A percentile compares a stretch with the other conserved stretches of the same genome.
phyloP scores from a whole-genome alignment of 2,329 filamentous ascomycete genomes.

The Talaromyces sp. region DNA sequence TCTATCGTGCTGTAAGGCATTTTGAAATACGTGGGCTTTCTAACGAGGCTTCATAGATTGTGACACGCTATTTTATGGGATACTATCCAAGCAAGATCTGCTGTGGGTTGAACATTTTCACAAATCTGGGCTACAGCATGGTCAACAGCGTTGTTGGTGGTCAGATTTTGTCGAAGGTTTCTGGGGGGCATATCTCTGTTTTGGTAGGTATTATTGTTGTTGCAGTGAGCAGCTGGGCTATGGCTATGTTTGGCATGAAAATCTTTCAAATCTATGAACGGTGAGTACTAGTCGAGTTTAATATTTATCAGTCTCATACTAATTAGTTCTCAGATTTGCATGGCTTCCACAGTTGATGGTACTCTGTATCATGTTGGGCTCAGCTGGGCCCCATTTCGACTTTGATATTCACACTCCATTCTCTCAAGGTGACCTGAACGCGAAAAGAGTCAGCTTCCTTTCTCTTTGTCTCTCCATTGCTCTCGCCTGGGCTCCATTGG shows the following conservation, averaged over 20 bases:
- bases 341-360: slow-evolving; percentile 48
- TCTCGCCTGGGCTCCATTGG: slow-evolving; percentile 39
- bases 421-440: slow-evolving; percentile 31
- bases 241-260: slow-evolving; percentile 46
- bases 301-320: not conserved
- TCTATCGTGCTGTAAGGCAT: not conserved
- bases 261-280: slow-evolving; percentile 49
- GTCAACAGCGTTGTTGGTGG: slow-evolving; percentile 48
- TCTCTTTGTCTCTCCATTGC: slow-evolving; percentile 40
- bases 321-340: slow-evolving; percentile 28
- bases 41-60: slow-evolving; percentile 33
- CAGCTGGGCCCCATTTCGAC: slow-evolving; percentile 42
- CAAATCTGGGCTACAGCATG: slow-evolving; percentile 48
- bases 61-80: slow-evolving; percentile 47
- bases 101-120: slow-evolving; percentile 45
- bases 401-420: slow-evolving; percentile 34
- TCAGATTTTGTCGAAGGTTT: slow-evolving; percentile 47
- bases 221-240: slow-evolving; percentile 36
- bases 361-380: slow-evolving; percentile 45
- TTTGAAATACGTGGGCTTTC: too few species aligned
- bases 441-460: slow-evolving; percentile 42
- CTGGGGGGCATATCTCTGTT: slow-evolving; percentile 41
- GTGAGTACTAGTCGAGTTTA: slow-evolving; percentile 22
- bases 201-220: slow-evolving; percentile 44
- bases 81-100: slow-evolving; percentile 47